A percentile compares a stretch with the other conserved stretches of the same genome.
Conservation (phyloP, 1,284 basidiomycete genomes). For the Pascua guehoae region DNA sequence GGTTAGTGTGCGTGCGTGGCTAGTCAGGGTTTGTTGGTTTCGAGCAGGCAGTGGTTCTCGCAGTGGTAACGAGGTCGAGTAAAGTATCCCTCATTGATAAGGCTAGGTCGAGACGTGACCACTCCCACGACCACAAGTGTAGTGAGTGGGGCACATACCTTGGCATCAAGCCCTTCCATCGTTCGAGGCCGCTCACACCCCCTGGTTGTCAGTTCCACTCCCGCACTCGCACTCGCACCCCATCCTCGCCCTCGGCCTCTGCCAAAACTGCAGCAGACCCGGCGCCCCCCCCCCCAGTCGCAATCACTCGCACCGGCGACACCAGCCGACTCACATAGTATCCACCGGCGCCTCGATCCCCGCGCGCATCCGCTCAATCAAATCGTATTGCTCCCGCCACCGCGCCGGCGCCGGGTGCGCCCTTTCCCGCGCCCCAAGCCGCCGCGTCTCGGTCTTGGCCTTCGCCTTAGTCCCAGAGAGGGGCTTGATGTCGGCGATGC, state of each 20-base stretch:
- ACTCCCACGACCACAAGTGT: no score
- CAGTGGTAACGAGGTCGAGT: no score
- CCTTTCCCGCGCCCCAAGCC: conserved; percentile 50
- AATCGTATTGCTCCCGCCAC: conserved; percentile 72
- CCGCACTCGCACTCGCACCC: no score
- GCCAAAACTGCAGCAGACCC: no score
- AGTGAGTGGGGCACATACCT: no score
- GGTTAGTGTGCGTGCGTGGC: conserved; percentile 1
- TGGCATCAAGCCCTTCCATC: conserved; percentile 58
- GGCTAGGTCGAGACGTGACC: no score
- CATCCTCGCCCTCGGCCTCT: no score
- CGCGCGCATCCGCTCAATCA: conserved; percentile 73
- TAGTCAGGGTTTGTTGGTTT: no score
- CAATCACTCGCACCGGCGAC: background rate
- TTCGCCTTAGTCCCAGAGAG: conserved; percentile 2
- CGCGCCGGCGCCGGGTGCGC: conserved; percentile 69
- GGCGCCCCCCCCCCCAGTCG: no score
- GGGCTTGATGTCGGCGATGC: background rate
- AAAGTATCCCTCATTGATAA: no score
- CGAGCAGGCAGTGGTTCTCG: no score
- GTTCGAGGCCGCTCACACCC: conserved; percentile 36
- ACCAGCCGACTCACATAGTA: conserved; percentile 67
- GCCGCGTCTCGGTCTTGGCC: conserved; percentile 20
- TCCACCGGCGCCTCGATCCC: conserved; percentile 78
- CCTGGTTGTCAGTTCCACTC: conserved; percentile 21